These are phyloP conservation scores for Daldinia vernicosa DNA, from an alignment of 495 filamentous ascomycete species.

Conservation along the genomic window DNA sequence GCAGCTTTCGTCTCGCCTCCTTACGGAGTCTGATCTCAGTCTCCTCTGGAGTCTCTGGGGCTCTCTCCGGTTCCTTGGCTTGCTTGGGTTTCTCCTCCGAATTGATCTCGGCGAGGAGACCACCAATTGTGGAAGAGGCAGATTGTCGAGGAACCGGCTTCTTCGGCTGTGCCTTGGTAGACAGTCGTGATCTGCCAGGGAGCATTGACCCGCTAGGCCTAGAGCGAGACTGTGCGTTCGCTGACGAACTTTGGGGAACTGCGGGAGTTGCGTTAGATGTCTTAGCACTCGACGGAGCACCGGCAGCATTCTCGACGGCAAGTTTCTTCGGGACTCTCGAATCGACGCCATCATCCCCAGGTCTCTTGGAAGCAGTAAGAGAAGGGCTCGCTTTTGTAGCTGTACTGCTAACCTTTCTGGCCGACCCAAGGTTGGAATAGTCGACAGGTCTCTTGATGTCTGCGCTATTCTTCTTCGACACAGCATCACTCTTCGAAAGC, in stretches of 20 bases:
- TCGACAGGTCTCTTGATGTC: constrained; percentile 35
- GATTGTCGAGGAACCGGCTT: constrained; percentile 48
- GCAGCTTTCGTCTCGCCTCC: constrained; percentile 74
- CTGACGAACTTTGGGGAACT: constrained; percentile 25
- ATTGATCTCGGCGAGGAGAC: constrained; percentile 53
- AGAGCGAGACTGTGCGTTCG: constrained; percentile 27
- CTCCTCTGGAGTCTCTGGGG: constrained; percentile 77
- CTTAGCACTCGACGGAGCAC: constrained; percentile 28
- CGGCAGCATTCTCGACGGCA: constrained; percentile 42
- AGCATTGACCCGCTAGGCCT: constrained; percentile 44
- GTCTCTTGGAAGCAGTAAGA: constrained; percentile 40
- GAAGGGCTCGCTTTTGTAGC: constrained; percentile 33
- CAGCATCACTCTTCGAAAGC: constrained; percentile 11
- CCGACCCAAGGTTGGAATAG: constrained; percentile 44
- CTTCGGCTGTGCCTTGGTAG: constrained; percentile 44
- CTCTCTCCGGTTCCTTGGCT: constrained; percentile 61
- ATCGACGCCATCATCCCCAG: constrained; percentile 53
- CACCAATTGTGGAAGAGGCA: constrained; percentile 35
- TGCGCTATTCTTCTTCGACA: constrained; percentile 27
- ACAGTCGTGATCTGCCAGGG: constrained; percentile 40
- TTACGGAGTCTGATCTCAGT: constrained; percentile 77
- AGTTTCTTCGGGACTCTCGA: constrained; percentile 52
- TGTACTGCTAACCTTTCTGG: constrained; percentile 39
- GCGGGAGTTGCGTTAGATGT: constrained; percentile 22
- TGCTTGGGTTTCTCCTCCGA: constrained; percentile 44